These are phyloP conservation scores for Naganishia cerealis DNA, from an alignment of 1,284 basidiomycete genomes.

Conservation along the genomic window DNA sequence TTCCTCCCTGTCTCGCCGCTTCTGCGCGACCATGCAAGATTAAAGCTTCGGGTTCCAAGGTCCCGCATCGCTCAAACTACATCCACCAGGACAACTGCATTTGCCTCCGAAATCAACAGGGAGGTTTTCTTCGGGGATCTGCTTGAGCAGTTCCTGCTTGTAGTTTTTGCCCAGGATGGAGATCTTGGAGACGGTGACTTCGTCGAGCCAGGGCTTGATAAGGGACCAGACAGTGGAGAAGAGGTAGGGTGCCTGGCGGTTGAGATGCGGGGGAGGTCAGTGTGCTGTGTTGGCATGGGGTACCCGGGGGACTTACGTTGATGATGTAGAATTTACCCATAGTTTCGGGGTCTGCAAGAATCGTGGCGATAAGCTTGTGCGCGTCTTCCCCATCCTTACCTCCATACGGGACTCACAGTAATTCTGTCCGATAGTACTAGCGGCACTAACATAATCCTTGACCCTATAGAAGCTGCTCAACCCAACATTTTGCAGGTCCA, in stretches of 20 bases:
- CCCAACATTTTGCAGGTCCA: constrained; percentile 83
- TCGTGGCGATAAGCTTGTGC: neutral
- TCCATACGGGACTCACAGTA: constrained; percentile 59
- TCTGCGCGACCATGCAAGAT: neutral
- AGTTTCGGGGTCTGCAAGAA: constrained; percentile 66
- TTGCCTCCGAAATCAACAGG: constrained; percentile 81
- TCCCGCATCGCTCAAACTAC: constrained; percentile 83
- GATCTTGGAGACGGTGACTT: constrained; percentile 91
- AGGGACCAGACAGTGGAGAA: constrained; percentile 86
- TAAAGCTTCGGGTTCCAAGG: constrained; percentile 71
- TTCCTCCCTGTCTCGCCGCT: no score
- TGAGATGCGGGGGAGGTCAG: constrained; percentile 46
- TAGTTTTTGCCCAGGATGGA: constrained; percentile 68
- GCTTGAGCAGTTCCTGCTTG: constrained; percentile 69
- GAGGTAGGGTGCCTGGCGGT: constrained; percentile 70
- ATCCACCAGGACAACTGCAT: constrained; percentile 77
- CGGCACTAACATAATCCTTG: constrained; percentile 83
- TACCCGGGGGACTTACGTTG: constrained; percentile 58
- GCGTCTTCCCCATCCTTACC: neutral
- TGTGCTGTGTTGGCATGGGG: constrained; percentile 25
- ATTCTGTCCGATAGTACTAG: constrained; percentile 82
- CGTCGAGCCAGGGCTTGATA: constrained; percentile 92
- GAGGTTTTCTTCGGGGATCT: constrained; percentile 80
- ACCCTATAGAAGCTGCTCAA: constrained; percentile 84
- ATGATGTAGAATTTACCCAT: constrained; percentile 98